A percentile compares a stretch with the other conserved stretches of the same genome.
phyloP scores from a whole-genome alignment of 495 filamentous ascomycete species.

The Opeltia flavorubescens region DNA sequence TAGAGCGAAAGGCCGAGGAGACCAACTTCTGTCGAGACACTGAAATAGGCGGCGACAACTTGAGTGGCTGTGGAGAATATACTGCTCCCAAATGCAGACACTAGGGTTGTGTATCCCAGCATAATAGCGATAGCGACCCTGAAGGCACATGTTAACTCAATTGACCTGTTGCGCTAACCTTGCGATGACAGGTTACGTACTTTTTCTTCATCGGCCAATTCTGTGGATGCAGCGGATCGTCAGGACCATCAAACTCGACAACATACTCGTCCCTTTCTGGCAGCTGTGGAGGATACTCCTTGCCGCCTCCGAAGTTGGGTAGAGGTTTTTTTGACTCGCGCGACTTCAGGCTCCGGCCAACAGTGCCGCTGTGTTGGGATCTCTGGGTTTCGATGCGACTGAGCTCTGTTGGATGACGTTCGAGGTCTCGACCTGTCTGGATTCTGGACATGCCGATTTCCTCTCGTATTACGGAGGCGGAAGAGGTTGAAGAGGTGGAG shows the following conservation, averaged over 20 bases:
- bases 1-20: slow-evolving; percentile 45
- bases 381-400: slow-evolving; percentile 61
- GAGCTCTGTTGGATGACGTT: slow-evolving; percentile 58
- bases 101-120: slow-evolving; percentile 65
- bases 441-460: slow-evolving; percentile 37
- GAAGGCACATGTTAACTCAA: neutral
- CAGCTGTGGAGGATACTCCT: slow-evolving; percentile 59
- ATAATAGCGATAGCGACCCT: slow-evolving; percentile 51
- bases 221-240: slow-evolving; percentile 69
- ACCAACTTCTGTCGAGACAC: slow-evolving; percentile 39
- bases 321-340: slow-evolving; percentile 40
- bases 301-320: slow-evolving; percentile 54
- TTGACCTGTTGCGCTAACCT: neutral
- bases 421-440: slow-evolving; percentile 53
- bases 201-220: slow-evolving; percentile 75
- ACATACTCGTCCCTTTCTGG: slow-evolving; percentile 71
- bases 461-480: slow-evolving; percentile 12
- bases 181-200: slow-evolving; percentile 26
- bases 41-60: slow-evolving; percentile 32
- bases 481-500: slow-evolving; percentile 10
- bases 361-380: slow-evolving; percentile 63
- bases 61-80: slow-evolving; percentile 41
- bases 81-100: slow-evolving; percentile 50
- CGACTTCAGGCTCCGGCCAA: slow-evolving; percentile 44
- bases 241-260: slow-evolving; percentile 68